Conservation (phyloP, 1,139 yeast species). For the Blastobotrys illinoisensis region DNA sequence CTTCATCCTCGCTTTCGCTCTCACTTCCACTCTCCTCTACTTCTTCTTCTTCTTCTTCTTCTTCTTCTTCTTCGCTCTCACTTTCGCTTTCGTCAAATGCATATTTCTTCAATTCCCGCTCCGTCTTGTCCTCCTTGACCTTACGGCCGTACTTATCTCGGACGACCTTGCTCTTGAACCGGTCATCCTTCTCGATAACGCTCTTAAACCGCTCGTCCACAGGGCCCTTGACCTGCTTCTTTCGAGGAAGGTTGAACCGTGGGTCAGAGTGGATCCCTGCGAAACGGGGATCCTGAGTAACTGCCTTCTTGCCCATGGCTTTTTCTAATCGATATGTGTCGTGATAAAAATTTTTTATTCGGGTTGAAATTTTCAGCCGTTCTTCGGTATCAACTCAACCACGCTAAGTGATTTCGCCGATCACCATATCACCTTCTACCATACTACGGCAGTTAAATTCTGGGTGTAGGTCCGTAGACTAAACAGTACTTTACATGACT, state of each 20-base stretch:
- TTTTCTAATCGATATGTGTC: constrained; percentile 1
- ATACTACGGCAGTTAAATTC: too few relatives aligned
- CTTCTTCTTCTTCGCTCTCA: constrained; percentile 22
- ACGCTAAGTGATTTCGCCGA: too few relatives aligned
- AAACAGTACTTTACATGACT: too few relatives aligned
- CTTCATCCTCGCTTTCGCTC: neutral
- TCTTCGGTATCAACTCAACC: neutral
- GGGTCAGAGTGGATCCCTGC: constrained; percentile 81
- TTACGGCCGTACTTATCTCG: constrained; percentile 87
- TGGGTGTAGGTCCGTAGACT: too few relatives aligned
- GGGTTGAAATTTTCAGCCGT: neutral
- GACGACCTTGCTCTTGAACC: constrained; percentile 52
- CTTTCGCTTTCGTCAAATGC: constrained; percentile 34
- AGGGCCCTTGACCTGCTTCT: constrained; percentile 65
- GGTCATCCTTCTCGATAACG: constrained; percentile 49
- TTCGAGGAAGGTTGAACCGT: constrained; percentile 69
- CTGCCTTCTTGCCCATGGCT: constrained; percentile 27
- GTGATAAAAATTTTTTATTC: constrained; percentile 1
- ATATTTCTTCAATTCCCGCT: constrained; percentile 56
- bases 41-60: constrained; percentile 11
- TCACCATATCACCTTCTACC: too few relatives aligned
- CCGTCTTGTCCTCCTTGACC: constrained; percentile 41
- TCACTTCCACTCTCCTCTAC: constrained; percentile 13
- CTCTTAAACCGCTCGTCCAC: constrained; percentile 83
- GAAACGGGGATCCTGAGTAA: constrained; percentile 69